A percentile compares a stretch with the other conserved stretches of the same genome.
Evolutionary conservation across 345 rosid genomes (phyloP).

Genomic region (Eucalyptus cloeziana): DNA sequence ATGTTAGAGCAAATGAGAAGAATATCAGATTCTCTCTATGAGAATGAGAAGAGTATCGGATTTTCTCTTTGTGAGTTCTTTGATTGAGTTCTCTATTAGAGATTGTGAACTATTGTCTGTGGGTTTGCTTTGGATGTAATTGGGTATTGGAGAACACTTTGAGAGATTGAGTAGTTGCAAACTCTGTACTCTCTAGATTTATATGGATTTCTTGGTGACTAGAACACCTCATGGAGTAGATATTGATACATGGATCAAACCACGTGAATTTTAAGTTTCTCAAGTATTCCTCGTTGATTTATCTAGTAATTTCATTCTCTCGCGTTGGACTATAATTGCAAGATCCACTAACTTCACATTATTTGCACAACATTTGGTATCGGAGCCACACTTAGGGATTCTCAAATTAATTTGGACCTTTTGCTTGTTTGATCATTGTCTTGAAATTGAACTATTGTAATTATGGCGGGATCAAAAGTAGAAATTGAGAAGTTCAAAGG

Average conservation of each 20-base stretch:
- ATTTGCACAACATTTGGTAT: neutral
- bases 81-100: neutral
- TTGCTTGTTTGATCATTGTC: neutral
- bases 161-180: neutral
- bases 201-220: neutral
- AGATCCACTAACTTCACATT: neutral
- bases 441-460: neutral
- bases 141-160: neutral
- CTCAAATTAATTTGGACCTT: neutral
- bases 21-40: neutral
- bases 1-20: too few species aligned
- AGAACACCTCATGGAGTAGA: neutral
- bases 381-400: neutral
- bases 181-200: neutral
- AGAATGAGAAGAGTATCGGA: neutral
- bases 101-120: too few species aligned
- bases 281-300: neutral
- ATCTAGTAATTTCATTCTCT: too few species aligned
- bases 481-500: neutral
- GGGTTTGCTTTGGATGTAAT: neutral
- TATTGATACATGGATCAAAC: neutral
- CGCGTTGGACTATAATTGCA: neutral
- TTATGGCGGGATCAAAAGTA: neutral
- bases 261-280: too few species aligned
- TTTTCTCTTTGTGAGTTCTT: neutral